A percentile compares a stretch with the other conserved stretches of the same genome.
Conservation (phyloP, 228 moss, liverwort and hornwort species). For the Sphagnum magellanicum region DNA sequence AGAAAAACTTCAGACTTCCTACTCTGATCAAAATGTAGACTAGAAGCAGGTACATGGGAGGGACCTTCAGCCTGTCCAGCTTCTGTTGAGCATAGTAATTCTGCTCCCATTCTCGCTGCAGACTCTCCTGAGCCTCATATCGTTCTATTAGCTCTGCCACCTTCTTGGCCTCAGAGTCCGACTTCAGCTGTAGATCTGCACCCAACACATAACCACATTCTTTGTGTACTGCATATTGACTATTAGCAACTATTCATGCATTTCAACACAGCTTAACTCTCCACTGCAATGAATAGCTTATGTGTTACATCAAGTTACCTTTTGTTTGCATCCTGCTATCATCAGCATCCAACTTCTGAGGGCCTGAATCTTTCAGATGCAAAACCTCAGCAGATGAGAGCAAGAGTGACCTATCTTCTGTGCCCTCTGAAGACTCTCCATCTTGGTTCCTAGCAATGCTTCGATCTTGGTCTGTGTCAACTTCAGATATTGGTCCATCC, state of each 20-base stretch:
- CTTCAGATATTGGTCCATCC: background rate
- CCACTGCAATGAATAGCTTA: background rate
- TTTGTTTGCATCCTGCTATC: background rate
- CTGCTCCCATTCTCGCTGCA: slow-evolving; percentile 56
- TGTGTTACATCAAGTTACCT: no score
- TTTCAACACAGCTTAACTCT: background rate
- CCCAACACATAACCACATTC: slow-evolving; percentile 4
- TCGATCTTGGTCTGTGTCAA: slow-evolving; percentile 17
- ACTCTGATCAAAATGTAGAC: background rate
- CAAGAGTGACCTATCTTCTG: no score
- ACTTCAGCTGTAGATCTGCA: slow-evolving; percentile 14
- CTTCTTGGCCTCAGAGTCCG: slow-evolving; percentile 34
- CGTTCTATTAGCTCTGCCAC: slow-evolving; percentile 59
- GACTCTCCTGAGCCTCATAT: slow-evolving; percentile 59
- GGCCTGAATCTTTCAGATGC: background rate
- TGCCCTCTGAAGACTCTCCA: background rate
- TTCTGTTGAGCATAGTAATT: slow-evolving; percentile 33
- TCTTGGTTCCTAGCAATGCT: slow-evolving; percentile 4
- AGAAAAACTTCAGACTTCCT: background rate
- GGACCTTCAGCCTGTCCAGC: background rate
- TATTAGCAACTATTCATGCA: background rate
- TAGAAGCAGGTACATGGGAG: background rate
- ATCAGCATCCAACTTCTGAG: background rate
- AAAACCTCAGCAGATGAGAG: no score
- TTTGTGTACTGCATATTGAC: slow-evolving; percentile 5